These are phyloP conservation scores for Fusarium dimerum DNA, from an alignment of 2,329 filamentous ascomycete genomes.

Conservation along the genomic window DNA sequence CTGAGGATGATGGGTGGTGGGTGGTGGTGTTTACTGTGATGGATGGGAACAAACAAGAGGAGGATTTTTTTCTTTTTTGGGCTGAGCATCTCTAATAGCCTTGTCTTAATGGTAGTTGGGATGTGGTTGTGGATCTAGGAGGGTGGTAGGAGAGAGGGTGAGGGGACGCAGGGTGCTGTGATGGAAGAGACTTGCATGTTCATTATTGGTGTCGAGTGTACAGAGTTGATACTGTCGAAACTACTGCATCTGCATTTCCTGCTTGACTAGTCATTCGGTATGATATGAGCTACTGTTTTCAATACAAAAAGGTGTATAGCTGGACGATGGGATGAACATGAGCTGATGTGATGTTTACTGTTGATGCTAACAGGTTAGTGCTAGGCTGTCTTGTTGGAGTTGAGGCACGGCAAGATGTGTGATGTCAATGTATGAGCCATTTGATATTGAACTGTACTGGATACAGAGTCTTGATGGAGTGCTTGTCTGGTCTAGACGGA, in stretches of 20 bases:
- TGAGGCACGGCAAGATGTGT: too few relatives aligned
- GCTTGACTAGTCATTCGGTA: neutral
- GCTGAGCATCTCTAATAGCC: neutral
- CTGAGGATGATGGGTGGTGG: neutral
- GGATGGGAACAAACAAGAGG: neutral
- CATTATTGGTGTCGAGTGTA: neutral
- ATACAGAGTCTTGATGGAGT: too few relatives aligned
- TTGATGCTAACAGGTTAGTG: too few relatives aligned
- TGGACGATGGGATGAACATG: too few relatives aligned
- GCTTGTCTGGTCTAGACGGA: too few relatives aligned
- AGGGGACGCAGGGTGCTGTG: neutral
- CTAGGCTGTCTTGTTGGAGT: too few relatives aligned
- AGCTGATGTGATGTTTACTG: too few relatives aligned
- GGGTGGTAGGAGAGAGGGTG: neutral
- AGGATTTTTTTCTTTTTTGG: neutral
- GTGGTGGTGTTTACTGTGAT: neutral
- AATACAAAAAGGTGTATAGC: neutral
- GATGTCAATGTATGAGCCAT: too few relatives aligned
- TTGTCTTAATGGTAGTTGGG: neutral
- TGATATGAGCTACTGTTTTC: neutral
- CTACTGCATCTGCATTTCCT: neutral
- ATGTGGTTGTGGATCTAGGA: neutral
- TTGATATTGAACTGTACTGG: too few relatives aligned
- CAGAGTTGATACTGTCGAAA: neutral
- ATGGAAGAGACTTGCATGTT: neutral